Conservation (phyloP, 2,329 filamentous ascomycete genomes). For the Trichoderma arundinaceum region DNA sequence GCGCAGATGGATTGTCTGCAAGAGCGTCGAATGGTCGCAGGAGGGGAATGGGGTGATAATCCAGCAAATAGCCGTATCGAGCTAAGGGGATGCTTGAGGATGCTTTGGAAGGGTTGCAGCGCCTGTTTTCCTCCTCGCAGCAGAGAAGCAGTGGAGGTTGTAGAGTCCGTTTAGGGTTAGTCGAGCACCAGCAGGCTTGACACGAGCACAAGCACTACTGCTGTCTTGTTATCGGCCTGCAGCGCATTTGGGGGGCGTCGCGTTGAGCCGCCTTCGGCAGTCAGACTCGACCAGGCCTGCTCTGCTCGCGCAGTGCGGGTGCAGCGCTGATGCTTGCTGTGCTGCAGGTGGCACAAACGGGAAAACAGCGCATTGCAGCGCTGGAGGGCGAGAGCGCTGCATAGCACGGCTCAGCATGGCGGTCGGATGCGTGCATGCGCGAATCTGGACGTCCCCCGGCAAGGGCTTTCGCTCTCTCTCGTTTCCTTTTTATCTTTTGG, state of each 20-base stretch:
- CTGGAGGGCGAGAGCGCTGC: neutral
- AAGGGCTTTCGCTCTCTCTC: neutral
- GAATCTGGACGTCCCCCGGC: neutral
- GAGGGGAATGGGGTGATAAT: constrained; percentile 18
- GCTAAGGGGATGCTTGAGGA: neutral
- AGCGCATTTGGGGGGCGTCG: constrained; percentile 17
- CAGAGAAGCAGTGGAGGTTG: neutral
- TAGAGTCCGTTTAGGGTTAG: constrained; percentile 28
- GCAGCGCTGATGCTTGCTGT: constrained; percentile 1
- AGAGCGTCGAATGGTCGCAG: constrained; percentile 17
- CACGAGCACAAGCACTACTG: constrained; percentile 3
- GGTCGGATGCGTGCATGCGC: constrained; percentile 10
- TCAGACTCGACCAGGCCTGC: constrained; percentile 2
- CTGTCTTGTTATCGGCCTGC: constrained; percentile 21
- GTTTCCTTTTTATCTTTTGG: neutral
- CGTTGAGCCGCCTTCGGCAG: constrained; percentile 20
- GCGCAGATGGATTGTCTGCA: constrained; percentile 10
- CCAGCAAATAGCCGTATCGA: constrained; percentile 27
- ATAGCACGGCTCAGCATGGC: constrained; percentile 11
- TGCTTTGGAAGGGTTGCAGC: constrained; percentile 20
- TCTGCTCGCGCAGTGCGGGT: neutral
- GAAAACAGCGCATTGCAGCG: neutral
- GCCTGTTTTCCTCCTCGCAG: constrained; percentile 13
- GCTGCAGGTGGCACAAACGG: constrained; percentile 25
- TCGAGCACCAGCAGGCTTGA: constrained; percentile 8